Percentiles rank a stretch among this genome's conserved stretches.
Conservation (phyloP, 2,329 filamentous ascomycete genomes). For the Penicillium sp. region DNA sequence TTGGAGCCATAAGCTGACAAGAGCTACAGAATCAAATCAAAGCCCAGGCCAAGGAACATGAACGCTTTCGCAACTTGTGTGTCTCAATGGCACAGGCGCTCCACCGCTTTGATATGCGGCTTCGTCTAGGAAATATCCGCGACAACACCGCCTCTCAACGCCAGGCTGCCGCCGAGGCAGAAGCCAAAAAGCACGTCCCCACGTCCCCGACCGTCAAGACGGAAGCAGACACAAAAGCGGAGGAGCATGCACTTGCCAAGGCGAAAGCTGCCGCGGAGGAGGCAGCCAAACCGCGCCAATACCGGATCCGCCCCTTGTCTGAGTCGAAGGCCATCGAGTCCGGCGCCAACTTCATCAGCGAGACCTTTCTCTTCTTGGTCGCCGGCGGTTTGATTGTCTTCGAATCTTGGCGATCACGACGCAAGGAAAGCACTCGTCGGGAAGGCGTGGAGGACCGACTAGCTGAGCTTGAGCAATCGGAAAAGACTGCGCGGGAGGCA, state of each 20-base stretch:
- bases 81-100: conserved; percentile 62
- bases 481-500: conserved; percentile 40
- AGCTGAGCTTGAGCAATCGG: conserved; percentile 55
- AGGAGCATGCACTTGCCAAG: conserved; percentile 50
- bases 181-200: conserved; percentile 53
- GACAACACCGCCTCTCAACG: conserved; percentile 54
- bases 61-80: conserved; percentile 61
- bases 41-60: conserved; percentile 65
- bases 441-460: conserved; percentile 61
- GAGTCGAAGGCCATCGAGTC: conserved; percentile 67
- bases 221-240: conserved; percentile 57
- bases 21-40: conserved; percentile 63
- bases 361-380: conserved; percentile 64
- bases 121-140: conserved; percentile 63
- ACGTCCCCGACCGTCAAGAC: conserved; percentile 61
- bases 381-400: conserved; percentile 61
- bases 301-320: conserved; percentile 61
- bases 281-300: conserved; percentile 49
- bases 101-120: conserved; percentile 65
- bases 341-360: conserved; percentile 66
- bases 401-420: conserved; percentile 59
- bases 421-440: conserved; percentile 59
- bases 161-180: conserved; percentile 52
- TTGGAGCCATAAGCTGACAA: conserved; percentile 21
- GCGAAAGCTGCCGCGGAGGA: conserved; percentile 45